A percentile compares a stretch with the other conserved stretches of the same genome.
These are phyloP conservation scores for Fusarium nematophilum DNA, from an alignment of 2,329 filamentous ascomycete species.

Conservation along the genomic window DNA sequence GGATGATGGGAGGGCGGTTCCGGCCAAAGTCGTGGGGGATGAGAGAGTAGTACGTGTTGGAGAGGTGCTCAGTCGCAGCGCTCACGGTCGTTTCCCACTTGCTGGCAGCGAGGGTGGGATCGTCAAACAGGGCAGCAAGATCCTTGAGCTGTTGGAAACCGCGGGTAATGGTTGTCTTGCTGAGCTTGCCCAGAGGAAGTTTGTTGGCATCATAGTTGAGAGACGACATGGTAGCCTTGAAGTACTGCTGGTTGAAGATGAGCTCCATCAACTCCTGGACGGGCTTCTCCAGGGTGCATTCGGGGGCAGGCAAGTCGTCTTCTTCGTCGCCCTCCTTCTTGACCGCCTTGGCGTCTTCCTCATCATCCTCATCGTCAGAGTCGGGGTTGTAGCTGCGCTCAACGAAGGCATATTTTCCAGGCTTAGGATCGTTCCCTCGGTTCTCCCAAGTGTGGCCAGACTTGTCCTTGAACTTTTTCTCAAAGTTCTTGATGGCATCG, in stretches of 20 bases:
- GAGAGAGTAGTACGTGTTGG: slow-evolving; percentile 82
- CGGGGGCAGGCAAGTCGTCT: slow-evolving; percentile 49
- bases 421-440: slow-evolving; percentile 66
- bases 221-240: slow-evolving; percentile 72
- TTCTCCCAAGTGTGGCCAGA: slow-evolving; percentile 67
- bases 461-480: slow-evolving; percentile 73
- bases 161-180: slow-evolving; percentile 78
- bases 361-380: slow-evolving; percentile 65
- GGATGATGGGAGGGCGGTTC: slow-evolving; percentile 76
- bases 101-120: slow-evolving; percentile 58
- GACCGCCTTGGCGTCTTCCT: slow-evolving; percentile 43
- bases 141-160: slow-evolving; percentile 84
- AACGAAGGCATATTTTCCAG: slow-evolving; percentile 82
- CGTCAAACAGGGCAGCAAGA: slow-evolving; percentile 73
- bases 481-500: slow-evolving; percentile 62
- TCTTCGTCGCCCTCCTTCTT: slow-evolving; percentile 53
- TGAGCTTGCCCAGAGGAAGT: slow-evolving; percentile 85
- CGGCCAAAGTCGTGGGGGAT: slow-evolving; percentile 88
- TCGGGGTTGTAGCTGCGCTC: slow-evolving; percentile 81
- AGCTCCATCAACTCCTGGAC: slow-evolving; percentile 79
- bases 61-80: slow-evolving; percentile 69
- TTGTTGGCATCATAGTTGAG: slow-evolving; percentile 81
- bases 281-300: slow-evolving; percentile 68
- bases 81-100: slow-evolving; percentile 54
- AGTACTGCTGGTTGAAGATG: slow-evolving; percentile 84